Conservation (phyloP, 2,329 filamentous ascomycete species). For the Fusarium sp. region DNA sequence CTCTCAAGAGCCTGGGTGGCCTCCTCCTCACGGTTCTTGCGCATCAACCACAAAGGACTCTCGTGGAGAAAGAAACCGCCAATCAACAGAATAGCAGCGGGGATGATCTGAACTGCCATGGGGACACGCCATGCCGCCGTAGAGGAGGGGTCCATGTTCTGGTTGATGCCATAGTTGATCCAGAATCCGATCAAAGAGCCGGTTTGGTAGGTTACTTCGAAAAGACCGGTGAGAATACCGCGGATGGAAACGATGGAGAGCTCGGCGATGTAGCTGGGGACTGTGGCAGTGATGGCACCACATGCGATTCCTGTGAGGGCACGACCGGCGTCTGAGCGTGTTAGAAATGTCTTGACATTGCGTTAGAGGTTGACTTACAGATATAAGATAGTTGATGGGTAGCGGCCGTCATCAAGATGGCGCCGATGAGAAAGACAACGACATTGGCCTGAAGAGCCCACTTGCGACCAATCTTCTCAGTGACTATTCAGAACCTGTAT, state of each 20-base stretch:
- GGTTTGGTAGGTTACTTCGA: conserved; percentile 66
- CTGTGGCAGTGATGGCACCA: conserved; percentile 68
- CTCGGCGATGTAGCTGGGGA: conserved; percentile 75
- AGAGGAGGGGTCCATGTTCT: conserved; percentile 53
- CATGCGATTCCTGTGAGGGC: conserved; percentile 70
- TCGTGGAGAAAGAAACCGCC: conserved; percentile 62
- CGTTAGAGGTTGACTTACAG: conserved; percentile 40
- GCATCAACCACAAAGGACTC: conserved; percentile 57
- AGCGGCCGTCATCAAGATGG: conserved; percentile 59
- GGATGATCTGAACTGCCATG: conserved; percentile 62
- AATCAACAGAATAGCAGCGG: conserved; percentile 58
- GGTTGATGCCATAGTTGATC: conserved; percentile 61
- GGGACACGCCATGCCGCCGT: conserved; percentile 62
- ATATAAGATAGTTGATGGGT: conserved; percentile 60
- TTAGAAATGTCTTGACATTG: not conserved
- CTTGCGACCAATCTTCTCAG: conserved; percentile 64
- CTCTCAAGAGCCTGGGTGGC: conserved; percentile 52
- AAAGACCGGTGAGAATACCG: conserved; percentile 68
- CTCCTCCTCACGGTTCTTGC: conserved; percentile 52
- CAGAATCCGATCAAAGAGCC: conserved; percentile 66
- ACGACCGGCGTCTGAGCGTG: conserved; percentile 65
- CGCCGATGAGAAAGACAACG: conserved; percentile 60
- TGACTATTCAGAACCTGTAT: conserved; percentile 47
- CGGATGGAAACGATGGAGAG: conserved; percentile 70
- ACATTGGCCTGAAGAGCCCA: conserved; percentile 63